Evolutionary conservation across 2,329 filamentous ascomycete species (phyloP), one percentile per base, ranked within the genome.

Genomic region (Aspergillus flavus): DNA sequence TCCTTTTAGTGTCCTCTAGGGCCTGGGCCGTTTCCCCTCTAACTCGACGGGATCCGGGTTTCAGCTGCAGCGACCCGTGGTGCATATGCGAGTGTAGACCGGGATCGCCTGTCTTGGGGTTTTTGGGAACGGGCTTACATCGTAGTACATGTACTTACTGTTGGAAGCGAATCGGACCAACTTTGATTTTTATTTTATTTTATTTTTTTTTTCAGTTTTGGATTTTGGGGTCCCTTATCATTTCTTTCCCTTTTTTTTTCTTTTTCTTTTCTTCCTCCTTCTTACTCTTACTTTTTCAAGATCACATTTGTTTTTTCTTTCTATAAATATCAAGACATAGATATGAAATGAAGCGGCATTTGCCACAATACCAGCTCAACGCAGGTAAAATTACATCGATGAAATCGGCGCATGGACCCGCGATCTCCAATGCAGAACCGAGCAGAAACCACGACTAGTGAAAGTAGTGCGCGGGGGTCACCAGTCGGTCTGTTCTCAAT

Each of bases 51-150:
- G 55, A 59, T 57, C 61, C 57, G 36, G 57, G 68, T 69, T 69
- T 70, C 68, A 69, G 64, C 68, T 69, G 68, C 68, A 69, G 62
- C 67, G 58, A 68, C 64, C 68, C 68, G 68, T 68, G 62, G 58
- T 70, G 68, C 68, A 70, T 69, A 69, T 69, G 65, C 67, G 66
- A 65, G 62, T 65, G 58, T 59, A 62, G 48, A 45, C 57, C 34
- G 48, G 62, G 62, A 58, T 62, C 61, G 36, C 43, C 58, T 52
- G 52, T 45, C 23, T 41, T 23, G 34, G 43, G 45, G 36, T 19
- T 36, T 36, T 53, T 34, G 46, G 48, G 56, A 36, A 52, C 26
- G 48, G 26, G 48, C 46, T 28, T 19, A 28, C 46, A 41, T 41
- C 6, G 14, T 36, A 36, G 34, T 14, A 36, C 14, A 16, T 14